Base-by-base conservation (phyloP, 2,329 filamentous ascomycete species). In the Hypoxylon sp. region DNA sequence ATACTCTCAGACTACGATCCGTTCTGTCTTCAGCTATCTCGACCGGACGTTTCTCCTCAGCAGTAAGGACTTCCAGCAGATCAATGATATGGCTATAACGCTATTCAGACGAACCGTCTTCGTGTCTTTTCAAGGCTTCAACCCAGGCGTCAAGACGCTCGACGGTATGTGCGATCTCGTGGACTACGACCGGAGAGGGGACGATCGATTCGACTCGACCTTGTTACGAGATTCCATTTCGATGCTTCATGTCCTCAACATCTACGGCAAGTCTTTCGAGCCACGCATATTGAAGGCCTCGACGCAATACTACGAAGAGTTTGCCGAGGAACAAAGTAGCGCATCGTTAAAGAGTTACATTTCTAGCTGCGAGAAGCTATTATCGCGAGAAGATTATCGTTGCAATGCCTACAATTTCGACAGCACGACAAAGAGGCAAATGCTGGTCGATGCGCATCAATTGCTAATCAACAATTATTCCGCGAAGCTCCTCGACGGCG, bases 1-100 rank as follows among this genome's bases (percentile, higher is more conserved):
- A 38, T 41, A 29, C 17, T 31, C 29, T 49, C 26, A 69, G 61
- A 84, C 87, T 64, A 87, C 88, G 11, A 85, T 99, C 48, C 86
- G 92, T 45, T 94, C 90, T 62, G 89, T 96, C 33, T 98, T 97
- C 76, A 96, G 92, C 77, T 99, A 93, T 70, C 83, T 99, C 64
- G 94, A 99, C 72, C 88, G 95, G 62, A 91, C 92, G 2, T 97
- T 92, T 70, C 81, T 99, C 6, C 79, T 97, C 2, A 88, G 89
- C 55, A 87, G 88, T 41, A 87, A 88, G 65, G 85, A 88, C 18
- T 77, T 83, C 29, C 81, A 83, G 8, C 89, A 89, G 27, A 86
- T 99, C 54, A 89, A 93, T 69, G 91, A 96, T 69, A 87, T 96
- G 79, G 86, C 88, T 4, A 86, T 95, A 52, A 76, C 81, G 11